Evolutionary conservation across 768 basidiomycete genomes (phyloP), one percentile per base, ranked within the genome.

Genomic region (Auricularia auricula-judae): DNA sequence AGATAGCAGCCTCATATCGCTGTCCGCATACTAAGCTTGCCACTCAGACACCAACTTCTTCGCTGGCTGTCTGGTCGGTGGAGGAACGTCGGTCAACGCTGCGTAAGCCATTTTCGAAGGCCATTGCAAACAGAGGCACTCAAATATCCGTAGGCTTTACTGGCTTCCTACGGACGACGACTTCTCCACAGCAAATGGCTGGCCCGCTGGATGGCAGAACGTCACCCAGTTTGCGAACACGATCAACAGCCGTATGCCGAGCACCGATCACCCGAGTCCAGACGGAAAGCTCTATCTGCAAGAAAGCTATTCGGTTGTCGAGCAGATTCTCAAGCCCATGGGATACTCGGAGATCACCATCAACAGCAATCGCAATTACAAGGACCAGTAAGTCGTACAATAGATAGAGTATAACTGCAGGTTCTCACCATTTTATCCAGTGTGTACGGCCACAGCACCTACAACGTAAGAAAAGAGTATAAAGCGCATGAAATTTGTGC

Each of bases 51-150:
- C 85, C 65, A 84, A 76, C 33, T 79, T 81, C 33, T 87, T 85
- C 71, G 86, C 85, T 29, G 86, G 84, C 36, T 87, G 86, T 71
- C 71, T 86, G 36, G 70, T 86, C 21, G 86, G 86, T 64, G 86
- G 86, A 21, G 86, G 85, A 43, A 83, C 82, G 4, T 78, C 84
- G 2, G 77, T 87, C 68, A 86, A 87, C 71, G 86, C 84, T 73
- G 84, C 81, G 83, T 84, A 68, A 70, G 82, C 72, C 4, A 1
- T 62, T 21, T 62, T 36, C 18, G 16, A 5, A 3, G 18, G 34
- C 44, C 21, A 33, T 39, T 3, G 35, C 35, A n/a, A 36, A 36
- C 11, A 33, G 3, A 39, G 39, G 64, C 3, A 35, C 44, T 16
- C 65, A 8, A 1, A 29, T 16, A n/a, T n/a, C 8, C 47, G 23